Percentiles rank a stretch among this genome's conserved stretches.
phyloP scores from a whole-genome alignment of 2,329 filamentous ascomycete genomes.

The Kalmusia sp. region DNA sequence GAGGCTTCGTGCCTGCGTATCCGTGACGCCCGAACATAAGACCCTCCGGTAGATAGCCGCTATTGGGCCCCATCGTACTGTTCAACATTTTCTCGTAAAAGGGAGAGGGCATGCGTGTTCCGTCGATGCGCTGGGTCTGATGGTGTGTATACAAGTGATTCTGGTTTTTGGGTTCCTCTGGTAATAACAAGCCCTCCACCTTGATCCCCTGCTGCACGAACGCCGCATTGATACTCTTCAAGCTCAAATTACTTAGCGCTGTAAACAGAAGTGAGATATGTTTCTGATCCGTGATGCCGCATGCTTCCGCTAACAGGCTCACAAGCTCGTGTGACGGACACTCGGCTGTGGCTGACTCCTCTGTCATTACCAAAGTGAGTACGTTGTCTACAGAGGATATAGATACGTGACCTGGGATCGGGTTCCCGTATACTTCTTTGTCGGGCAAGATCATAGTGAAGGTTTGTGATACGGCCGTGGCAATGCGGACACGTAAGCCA shows the following conservation, averaged over 20 bases:
- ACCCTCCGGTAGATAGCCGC: background rate
- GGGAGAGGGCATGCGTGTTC: background rate
- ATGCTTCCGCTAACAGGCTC: background rate
- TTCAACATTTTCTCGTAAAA: background rate
- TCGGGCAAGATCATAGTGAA: background rate
- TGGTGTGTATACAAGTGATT: background rate
- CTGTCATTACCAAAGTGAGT: background rate
- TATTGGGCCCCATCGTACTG: too few species aligned
- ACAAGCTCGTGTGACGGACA: slow-evolving; percentile 1
- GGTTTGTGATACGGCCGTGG: background rate
- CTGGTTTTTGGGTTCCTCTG: background rate
- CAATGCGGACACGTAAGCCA: background rate
- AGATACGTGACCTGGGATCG: background rate
- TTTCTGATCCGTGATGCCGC: background rate
- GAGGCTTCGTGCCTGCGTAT: background rate
- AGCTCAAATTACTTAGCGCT: background rate
- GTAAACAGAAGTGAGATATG: background rate
- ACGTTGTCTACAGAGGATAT: background rate
- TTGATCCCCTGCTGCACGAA: background rate
- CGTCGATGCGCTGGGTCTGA: background rate
- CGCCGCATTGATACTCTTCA: background rate
- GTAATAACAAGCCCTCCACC: background rate
- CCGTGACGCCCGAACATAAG: background rate
- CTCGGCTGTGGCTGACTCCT: background rate
- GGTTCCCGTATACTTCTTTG: background rate